phyloP scores from a whole-genome alignment of 129 eudicot species.

The Artemisia argyi region DNA sequence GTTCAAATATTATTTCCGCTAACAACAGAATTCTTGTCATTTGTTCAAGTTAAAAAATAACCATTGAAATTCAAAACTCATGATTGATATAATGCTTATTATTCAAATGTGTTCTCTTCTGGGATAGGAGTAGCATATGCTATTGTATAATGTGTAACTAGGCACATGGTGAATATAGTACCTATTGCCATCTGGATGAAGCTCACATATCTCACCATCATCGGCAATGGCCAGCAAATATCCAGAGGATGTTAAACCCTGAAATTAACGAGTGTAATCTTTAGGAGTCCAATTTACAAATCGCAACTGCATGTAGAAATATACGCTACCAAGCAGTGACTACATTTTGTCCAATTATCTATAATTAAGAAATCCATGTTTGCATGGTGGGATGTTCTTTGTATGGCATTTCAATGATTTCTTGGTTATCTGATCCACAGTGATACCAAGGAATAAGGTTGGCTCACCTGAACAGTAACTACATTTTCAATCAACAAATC shows the following conservation, averaged over 20 bases:
- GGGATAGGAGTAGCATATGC: too few species aligned
- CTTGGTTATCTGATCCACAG: too few species aligned
- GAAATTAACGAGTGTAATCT: slow-evolving; percentile 2
- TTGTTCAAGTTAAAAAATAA: background rate
- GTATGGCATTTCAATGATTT: too few species aligned
- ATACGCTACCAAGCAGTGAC: too few species aligned
- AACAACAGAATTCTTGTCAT: too few species aligned
- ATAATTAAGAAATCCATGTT: too few species aligned
- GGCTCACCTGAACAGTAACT: slow-evolving; percentile 72
- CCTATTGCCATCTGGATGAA: slow-evolving; percentile 98
- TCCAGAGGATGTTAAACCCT: slow-evolving; percentile 83
- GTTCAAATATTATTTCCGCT: background rate
- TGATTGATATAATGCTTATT: background rate
- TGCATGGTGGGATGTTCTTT: too few species aligned
- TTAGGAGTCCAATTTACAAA: too few species aligned
- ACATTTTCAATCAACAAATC: slow-evolving; percentile 43
- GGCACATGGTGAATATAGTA: slow-evolving; percentile 19
- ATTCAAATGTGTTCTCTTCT: too few species aligned
- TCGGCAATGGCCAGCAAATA: slow-evolving; percentile 60
- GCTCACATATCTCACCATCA: slow-evolving; percentile 72
- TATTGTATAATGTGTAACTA: background rate
- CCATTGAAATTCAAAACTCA: background rate
- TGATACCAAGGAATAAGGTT: background rate
- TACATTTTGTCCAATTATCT: too few species aligned
- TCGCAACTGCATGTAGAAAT: too few species aligned